Conservation (phyloP, 176 grass and related monocot genomes). For the Aegilops longissima region DNA sequence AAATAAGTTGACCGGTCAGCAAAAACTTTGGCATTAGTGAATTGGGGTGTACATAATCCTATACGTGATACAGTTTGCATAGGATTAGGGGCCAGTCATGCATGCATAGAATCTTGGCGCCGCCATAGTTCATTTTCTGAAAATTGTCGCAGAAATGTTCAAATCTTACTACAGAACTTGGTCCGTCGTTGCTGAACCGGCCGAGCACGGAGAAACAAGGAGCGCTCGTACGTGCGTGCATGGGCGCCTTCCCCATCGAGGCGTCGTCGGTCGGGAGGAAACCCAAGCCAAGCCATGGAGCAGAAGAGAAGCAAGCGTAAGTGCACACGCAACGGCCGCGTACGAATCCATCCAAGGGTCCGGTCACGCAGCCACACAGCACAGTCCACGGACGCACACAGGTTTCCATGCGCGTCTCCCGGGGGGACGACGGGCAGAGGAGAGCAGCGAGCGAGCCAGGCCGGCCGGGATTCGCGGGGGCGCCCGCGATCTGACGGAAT, state of each 20-base stretch:
- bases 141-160: no score
- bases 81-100: no score
- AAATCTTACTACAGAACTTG: no score
- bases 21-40: no score
- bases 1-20: background rate
- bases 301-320: background rate
- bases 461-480: conserved; percentile 40
- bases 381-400: background rate
- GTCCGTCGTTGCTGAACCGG: no score
- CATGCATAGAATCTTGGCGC: no score
- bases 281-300: background rate
- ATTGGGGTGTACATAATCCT: no score
- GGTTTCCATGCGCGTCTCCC: conserved; percentile 31
- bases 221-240: background rate
- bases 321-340: conserved; percentile 33
- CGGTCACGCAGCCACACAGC: background rate
- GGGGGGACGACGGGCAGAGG: conserved; percentile 8
- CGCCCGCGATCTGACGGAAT: conserved; percentile 24
- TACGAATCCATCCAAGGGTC: conserved; percentile 1
- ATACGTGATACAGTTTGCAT: no score
- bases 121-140: no score
- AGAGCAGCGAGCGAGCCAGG: background rate
- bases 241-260: background rate
- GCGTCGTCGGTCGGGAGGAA: background rate
- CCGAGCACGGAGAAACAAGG: background rate